phyloP scores from a whole-genome alignment of 129 eudicot species.

The Escallonia rubra region DNA sequence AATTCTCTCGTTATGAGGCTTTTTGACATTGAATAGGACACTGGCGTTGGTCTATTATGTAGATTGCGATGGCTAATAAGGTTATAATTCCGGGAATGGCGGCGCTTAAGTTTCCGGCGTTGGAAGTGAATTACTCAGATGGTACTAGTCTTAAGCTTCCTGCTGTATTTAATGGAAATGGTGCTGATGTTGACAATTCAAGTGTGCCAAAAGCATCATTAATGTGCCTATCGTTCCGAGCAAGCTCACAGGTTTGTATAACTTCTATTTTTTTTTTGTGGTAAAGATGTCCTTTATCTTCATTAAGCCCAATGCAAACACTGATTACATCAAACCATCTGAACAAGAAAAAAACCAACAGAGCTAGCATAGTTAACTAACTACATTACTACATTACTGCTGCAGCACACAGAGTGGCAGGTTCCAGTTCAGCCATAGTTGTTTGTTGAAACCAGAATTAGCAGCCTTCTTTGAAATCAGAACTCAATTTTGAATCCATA shows the following conservation, averaged over 20 bases:
- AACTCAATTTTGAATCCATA: too few relatives aligned
- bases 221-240: slow-evolving; percentile 82
- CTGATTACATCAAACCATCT: too few relatives aligned
- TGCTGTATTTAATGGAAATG: slow-evolving; percentile 31
- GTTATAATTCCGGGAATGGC: slow-evolving; percentile 61
- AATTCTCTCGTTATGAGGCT: not conserved
- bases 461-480: too few relatives aligned
- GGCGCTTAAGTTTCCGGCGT: slow-evolving; percentile 74
- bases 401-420: too few relatives aligned
- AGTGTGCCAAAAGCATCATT: slow-evolving; percentile 56
- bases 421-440: too few relatives aligned
- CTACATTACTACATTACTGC: too few relatives aligned
- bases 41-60: slow-evolving; percentile 11
- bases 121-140: slow-evolving; percentile 64
- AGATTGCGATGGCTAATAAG: slow-evolving; percentile 80
- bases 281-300: too few relatives aligned
- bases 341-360: too few relatives aligned
- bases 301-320: too few relatives aligned
- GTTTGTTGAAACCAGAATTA: too few relatives aligned
- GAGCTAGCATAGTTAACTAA: too few relatives aligned
- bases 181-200: slow-evolving; percentile 18
- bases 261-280: too few relatives aligned
- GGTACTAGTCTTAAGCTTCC: slow-evolving; percentile 68
- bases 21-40: not conserved
- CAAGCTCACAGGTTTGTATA: slow-evolving; percentile 69